Evolutionary conservation across 306 rosid genomes (phyloP), one percentile per base, ranked within the genome.

Genomic region (Dalbergia oliveri): DNA sequence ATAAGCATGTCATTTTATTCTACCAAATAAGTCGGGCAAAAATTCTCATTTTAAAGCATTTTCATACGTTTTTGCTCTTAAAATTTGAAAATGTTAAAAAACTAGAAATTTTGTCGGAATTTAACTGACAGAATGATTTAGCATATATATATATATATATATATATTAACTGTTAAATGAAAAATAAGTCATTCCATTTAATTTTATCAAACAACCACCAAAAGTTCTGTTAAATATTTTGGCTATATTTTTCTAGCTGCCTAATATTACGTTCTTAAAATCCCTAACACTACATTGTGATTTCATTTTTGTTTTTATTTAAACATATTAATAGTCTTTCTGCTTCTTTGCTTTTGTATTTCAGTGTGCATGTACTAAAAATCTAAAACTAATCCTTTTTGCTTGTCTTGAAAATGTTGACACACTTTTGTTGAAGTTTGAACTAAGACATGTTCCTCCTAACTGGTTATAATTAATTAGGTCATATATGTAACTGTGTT

Each of bases 371-470:
- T 47, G 53, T 11, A 62, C 67, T 19, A 31, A 31, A 31, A 62
- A 2, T 26, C 31, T 26, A 26, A 26, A 26, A 26, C 18, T 59
- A 12, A 9, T 34, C 12, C 8, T 63, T 43, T 15, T 11, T 21
- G 59, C 13, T 69, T 21, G 6, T 13, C 41, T 19, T 43, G 11
- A 67, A 15, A 16, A 12, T 63, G 19, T 2, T 41, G 10, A 19
- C 8, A 19, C 3, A 7, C 26, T 60, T 13, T 37, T 39, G 57
- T 37, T 39, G 57, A 66, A 19, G 18, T 44, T 5, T 14, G 72
- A 74, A 67, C 18, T 44, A 66, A 65, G 61, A 56, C 31, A 80
- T n/a, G n/a, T 81, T 80, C 78, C 6, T 58, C 9, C 6, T 12
- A 65, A 12, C 57, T 47, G 15, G 80, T 59, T 11, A 5, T 26